phyloP scores from a whole-genome alignment of 305 asterid genomes.

The Fraxinus angustifolia region DNA sequence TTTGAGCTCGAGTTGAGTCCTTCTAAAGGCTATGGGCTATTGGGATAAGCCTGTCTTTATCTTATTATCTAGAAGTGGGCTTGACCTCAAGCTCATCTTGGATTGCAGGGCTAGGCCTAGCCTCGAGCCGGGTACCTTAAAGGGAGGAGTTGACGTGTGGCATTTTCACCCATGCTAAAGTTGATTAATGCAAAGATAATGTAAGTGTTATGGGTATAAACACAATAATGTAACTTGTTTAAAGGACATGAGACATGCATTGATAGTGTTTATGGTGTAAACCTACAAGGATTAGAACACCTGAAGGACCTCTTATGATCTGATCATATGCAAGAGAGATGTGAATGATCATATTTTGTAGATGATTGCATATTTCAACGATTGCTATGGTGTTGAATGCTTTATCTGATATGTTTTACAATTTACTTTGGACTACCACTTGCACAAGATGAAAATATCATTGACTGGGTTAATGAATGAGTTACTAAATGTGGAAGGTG shows the following conservation, averaged over 20 bases:
- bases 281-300: not conserved
- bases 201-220: not conserved
- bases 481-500: not conserved
- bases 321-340: not conserved
- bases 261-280: not conserved
- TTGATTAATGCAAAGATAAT: not conserved
- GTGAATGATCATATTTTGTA: not conserved
- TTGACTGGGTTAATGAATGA: not conserved
- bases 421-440: not conserved
- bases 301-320: not conserved
- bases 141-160: not conserved
- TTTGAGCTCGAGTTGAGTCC: not conserved
- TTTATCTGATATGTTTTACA: not conserved
- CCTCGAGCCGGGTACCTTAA: not conserved
- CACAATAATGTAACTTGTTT: not conserved
- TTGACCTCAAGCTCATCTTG: not conserved
- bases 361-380: not conserved
- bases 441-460: not conserved
- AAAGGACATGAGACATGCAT: not conserved
- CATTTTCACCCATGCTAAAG: not conserved
- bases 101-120: not conserved
- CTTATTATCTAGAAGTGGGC: not conserved
- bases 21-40: not conserved
- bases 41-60: not conserved
- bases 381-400: not conserved